phyloP scores from a whole-genome alignment of 148 eudicot species.

The Fallopia convolvulus region DNA sequence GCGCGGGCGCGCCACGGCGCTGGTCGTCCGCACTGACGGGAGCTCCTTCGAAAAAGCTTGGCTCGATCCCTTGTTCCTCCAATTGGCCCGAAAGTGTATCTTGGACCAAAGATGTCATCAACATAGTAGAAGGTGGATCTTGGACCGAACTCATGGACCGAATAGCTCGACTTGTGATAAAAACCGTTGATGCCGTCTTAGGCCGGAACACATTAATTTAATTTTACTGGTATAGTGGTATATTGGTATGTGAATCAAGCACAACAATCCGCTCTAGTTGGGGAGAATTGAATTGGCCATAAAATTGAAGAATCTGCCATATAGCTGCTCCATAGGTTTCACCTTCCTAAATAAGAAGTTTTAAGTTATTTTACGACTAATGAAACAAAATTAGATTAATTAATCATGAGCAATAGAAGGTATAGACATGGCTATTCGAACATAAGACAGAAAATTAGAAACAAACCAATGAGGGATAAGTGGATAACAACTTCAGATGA shows the following conservation, averaged over 20 bases:
- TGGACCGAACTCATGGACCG: too few species aligned
- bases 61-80: too few species aligned
- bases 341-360: conserved; percentile 38
- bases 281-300: conserved; percentile 91
- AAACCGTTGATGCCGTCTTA: too few species aligned
- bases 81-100: too few species aligned
- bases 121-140: too few species aligned
- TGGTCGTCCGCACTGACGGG: too few species aligned
- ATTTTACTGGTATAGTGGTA: too few species aligned
- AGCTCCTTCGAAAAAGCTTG: too few species aligned
- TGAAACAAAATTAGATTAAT: not conserved
- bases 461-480: not conserved
- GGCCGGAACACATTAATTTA: too few species aligned
- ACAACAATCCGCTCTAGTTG: conserved; percentile 78
- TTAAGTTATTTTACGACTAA: not conserved
- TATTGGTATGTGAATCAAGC: conserved; percentile 63
- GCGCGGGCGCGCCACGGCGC: too few species aligned
- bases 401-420: not conserved
- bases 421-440: not conserved
- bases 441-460: not conserved
- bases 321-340: conserved; percentile 90
- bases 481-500: not conserved
- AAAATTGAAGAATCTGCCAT: conserved; percentile 96
- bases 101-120: too few species aligned
- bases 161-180: too few species aligned